Conservation (phyloP, 768 basidiomycete species). For the Suillus plorans region DNA sequence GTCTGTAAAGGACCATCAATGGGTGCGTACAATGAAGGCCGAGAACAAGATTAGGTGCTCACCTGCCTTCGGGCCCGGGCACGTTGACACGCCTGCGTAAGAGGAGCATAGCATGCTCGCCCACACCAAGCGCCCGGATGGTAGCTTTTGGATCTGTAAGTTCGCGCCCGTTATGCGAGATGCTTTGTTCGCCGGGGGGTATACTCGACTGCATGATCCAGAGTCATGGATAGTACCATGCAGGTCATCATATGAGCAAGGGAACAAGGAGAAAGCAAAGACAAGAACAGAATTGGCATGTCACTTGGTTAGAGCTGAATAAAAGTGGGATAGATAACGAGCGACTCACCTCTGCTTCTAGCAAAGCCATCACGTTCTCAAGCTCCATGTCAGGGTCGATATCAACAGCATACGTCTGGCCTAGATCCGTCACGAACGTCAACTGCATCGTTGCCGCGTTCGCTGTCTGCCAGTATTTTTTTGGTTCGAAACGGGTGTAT, state of each 20-base stretch:
- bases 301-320: conserved; percentile 6
- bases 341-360: conserved; percentile 90
- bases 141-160: conserved; percentile 66
- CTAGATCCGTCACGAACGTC: conserved; percentile 70
- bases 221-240: background rate
- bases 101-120: conserved; percentile 61
- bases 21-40: background rate
- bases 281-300: background rate
- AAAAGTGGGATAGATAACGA: background rate
- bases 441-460: conserved; percentile 52
- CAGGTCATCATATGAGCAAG: background rate
- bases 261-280: background rate
- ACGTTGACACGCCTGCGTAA: conserved; percentile 59
- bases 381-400: conserved; percentile 91
- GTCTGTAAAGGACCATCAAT: conserved; percentile 36
- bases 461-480: background rate
- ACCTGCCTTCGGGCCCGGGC: conserved; percentile 40
- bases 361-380: conserved; percentile 87
- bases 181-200: conserved; percentile 67
- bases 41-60: conserved; percentile 3
- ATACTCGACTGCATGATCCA: conserved; percentile 62
- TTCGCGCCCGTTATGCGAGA: conserved; percentile 67
- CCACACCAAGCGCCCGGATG: conserved; percentile 62
- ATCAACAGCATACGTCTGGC: conserved; percentile 67
- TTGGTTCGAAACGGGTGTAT: background rate